A percentile compares a stretch with the other conserved stretches of the same genome.
Conservation (phyloP, 371 early-diverging fungal genomes). For the Mucor racemosus region DNA sequence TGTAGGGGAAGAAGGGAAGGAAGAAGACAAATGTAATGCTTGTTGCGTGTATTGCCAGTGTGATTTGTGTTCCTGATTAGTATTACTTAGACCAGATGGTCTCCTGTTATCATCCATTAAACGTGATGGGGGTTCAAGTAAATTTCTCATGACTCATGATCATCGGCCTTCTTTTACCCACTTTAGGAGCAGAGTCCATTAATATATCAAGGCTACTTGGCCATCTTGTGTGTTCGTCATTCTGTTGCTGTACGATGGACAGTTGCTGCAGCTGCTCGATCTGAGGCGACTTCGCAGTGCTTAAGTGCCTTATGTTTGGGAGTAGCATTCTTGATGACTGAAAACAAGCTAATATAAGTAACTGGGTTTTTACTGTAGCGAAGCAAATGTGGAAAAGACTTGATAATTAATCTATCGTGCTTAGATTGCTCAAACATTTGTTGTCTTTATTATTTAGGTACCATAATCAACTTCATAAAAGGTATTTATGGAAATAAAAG, state of each 20-base stretch:
- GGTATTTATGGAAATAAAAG: too few species aligned
- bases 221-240: slow-evolving; percentile 28
- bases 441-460: too few species aligned
- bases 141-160: slow-evolving; percentile 17
- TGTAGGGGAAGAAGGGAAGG: slow-evolving; percentile 34
- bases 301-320: slow-evolving; percentile 9
- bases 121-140: slow-evolving; percentile 21
- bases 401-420: too few species aligned
- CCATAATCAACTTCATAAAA: too few species aligned
- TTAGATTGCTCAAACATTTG: too few species aligned
- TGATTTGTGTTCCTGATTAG: slow-evolving; percentile 39
- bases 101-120: slow-evolving; percentile 26
- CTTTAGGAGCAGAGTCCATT: slow-evolving; percentile 41
- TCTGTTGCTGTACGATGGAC: not conserved
- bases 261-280: slow-evolving; percentile 2
- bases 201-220: slow-evolving; percentile 54
- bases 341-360: too few species aligned
- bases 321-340: not conserved
- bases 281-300: slow-evolving; percentile 3
- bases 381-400: too few species aligned
- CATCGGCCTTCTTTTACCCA: slow-evolving; percentile 25
- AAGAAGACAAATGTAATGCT: slow-evolving; percentile 23
- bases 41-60: slow-evolving; percentile 27
- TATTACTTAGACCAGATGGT: slow-evolving; percentile 16
- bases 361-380: too few species aligned